Evolutionary conservation across 805 yeast species (phyloP), one percentile per base, ranked within the genome.

Genomic region (Nakazawaea laoshanensis): DNA sequence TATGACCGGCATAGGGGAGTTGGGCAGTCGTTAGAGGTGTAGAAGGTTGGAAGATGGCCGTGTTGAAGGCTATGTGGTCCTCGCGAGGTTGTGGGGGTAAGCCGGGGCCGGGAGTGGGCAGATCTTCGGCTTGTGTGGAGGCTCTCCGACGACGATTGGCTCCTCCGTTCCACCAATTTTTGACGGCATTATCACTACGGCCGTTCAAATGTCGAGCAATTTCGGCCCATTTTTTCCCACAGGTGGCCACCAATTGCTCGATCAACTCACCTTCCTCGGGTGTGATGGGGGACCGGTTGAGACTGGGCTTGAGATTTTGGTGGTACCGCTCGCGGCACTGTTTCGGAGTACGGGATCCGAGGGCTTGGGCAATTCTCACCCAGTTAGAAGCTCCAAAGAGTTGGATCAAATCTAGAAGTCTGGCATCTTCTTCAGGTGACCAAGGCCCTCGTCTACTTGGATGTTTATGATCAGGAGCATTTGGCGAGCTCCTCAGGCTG

Each of bases 91-190:
- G 10, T n/a, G 24, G 4, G 16, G n/a, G n/a, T 14, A 18, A 12
- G 30, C 16, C 13, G 22, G 8, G 5, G 10, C n/a, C 15, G 12
- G 27, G 7, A 13, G 40, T 39, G n/a, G 31, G 26, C 33, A 20
- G 30, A 10, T 19, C 5, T 29, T 28, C 11, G 23, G 17, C 6
- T 21, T 52, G 51, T 8, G 55, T 51, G 2, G 63, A 52, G 19
- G 67, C 65, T 42, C 86, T 61, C 47, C 92, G 69, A 40, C 95
- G 63, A 39, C 94, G 65, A 51, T 83, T 85, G 10, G 94, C 89
- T 7, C 95, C 94, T 4, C 95, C 94, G 50, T 85, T 85, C 95
- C 95, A 86, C 95, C 95, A 87, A 57, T 87, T 87, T 52, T 85
- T 85, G 46, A 85, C 84, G 14, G 94, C 87, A 53, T 85, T 86